A percentile compares a stretch with the other conserved stretches of the same genome.
Conservation (phyloP, 805 yeast species). For the Yamadazyma kitorensis region DNA sequence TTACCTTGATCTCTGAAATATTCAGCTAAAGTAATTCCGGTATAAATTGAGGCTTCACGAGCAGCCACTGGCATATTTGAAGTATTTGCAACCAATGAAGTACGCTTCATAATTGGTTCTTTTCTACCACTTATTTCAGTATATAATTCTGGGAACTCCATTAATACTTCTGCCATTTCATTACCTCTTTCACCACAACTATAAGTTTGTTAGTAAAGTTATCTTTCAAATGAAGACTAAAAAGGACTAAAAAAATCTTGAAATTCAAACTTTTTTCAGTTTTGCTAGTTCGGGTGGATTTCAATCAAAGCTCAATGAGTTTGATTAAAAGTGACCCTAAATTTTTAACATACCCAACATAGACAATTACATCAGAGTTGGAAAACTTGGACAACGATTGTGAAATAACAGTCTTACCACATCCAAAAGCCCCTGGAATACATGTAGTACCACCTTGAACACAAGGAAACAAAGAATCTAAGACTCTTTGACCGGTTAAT, state of each 20-base stretch:
- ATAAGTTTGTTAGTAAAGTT: too few species aligned
- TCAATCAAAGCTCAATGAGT: not conserved
- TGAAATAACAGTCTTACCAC: constrained; percentile 98
- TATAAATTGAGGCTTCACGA: constrained; percentile 98
- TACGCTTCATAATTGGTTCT: constrained; percentile 99
- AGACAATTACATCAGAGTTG: constrained; percentile 93
- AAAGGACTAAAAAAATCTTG: too few species aligned
- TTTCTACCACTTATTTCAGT: constrained; percentile 89
- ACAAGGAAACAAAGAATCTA: constrained; percentile 96
- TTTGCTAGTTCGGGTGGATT: too few species aligned
- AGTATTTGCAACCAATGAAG: constrained; percentile 96
- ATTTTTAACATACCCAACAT: constrained; percentile 74
- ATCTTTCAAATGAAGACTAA: too few species aligned
- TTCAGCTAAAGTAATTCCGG: constrained; percentile 98
- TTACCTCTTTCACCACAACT: constrained; percentile 92
- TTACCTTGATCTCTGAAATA: constrained; percentile 99
- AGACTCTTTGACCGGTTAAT: constrained; percentile 97
- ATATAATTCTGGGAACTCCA: constrained; percentile 98
- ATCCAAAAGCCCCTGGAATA: constrained; percentile 99
- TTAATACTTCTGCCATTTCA: constrained; percentile 98
- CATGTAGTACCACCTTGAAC: constrained; percentile 99
- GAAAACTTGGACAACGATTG: constrained; percentile 97
- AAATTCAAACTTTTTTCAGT: too few species aligned
- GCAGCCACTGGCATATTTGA: constrained; percentile 99
- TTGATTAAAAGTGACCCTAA: too few species aligned